Percentiles rank a stretch among this genome's conserved stretches.
These are phyloP conservation scores for Torulaspora maleeae DNA, from an alignment of 805 yeast genomes.

Conservation along the genomic window DNA sequence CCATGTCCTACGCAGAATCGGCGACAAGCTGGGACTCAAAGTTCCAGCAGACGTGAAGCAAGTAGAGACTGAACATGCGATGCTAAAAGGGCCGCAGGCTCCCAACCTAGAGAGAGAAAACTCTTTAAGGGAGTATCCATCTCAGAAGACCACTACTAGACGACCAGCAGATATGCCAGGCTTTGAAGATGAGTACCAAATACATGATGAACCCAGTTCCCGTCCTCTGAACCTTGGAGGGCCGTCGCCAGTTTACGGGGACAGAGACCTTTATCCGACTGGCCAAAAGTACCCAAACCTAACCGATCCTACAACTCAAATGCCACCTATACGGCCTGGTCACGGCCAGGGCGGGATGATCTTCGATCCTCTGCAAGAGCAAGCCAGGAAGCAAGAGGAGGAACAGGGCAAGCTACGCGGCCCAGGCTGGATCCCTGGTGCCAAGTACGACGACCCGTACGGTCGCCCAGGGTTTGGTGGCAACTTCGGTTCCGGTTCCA, in stretches of 20 bases:
- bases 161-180: slow-evolving; percentile 34
- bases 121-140: neutral
- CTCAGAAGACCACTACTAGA: neutral
- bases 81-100: neutral
- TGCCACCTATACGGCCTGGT: slow-evolving; percentile 4
- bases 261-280: slow-evolving; percentile 34
- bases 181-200: slow-evolving; percentile 36
- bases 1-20: slow-evolving; percentile 2
- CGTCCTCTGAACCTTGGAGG: neutral
- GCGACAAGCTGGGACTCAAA: slow-evolving; percentile 2
- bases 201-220: slow-evolving; percentile 8
- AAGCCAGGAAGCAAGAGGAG: slow-evolving; percentile 8
- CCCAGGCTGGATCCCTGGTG: slow-evolving; percentile 33
- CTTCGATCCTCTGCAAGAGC: slow-evolving; percentile 30
- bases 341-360: slow-evolving; percentile 32
- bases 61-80: neutral
- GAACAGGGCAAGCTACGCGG: slow-evolving; percentile 19
- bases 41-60: neutral
- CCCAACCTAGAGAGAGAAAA: neutral
- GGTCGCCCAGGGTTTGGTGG: slow-evolving; percentile 20
- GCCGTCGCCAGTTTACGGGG: slow-evolving; percentile 27
- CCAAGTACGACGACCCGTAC: slow-evolving; percentile 35
- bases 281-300: slow-evolving; percentile 31
- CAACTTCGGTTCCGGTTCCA: slow-evolving; percentile 10
- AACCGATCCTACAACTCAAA: slow-evolving; percentile 17